Conservation (phyloP, 2,329 filamentous ascomycete genomes). For the Talaromyces sp. region DNA sequence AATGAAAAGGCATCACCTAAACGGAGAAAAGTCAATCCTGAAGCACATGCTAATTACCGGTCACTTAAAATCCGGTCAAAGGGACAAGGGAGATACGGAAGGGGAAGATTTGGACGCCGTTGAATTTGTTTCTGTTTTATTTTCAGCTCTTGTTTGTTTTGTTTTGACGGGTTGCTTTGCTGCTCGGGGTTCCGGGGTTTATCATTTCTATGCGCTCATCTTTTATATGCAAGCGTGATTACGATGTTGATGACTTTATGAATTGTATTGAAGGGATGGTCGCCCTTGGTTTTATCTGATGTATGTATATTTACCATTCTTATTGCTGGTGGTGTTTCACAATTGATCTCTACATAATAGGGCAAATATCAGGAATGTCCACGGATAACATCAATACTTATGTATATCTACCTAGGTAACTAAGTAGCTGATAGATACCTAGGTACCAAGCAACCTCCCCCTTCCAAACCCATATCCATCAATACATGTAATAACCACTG, state of each 20-base stretch:
- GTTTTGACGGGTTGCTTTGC: not conserved
- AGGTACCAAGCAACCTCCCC: too few species aligned
- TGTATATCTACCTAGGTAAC: too few species aligned
- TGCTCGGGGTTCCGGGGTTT: too few species aligned
- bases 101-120: slow-evolving; percentile 23
- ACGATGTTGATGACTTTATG: not conserved
- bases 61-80: slow-evolving; percentile 43
- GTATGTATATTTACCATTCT: not conserved
- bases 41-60: slow-evolving; percentile 46
- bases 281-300: not conserved
- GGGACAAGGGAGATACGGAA: slow-evolving; percentile 34
- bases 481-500: too few species aligned
- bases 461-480: too few species aligned
- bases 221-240: not conserved
- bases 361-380: too few species aligned
- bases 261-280: not conserved
- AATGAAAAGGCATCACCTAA: slow-evolving; percentile 22
- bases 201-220: not conserved
- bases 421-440: too few species aligned
- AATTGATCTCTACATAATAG: too few species aligned
- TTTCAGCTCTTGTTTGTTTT: too few species aligned
- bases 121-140: not conserved
- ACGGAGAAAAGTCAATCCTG: slow-evolving; percentile 39
- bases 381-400: too few species aligned
- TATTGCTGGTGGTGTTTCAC: not conserved